Percentiles rank a stretch among this genome's conserved stretches.
Evolutionary conservation across 805 yeast species (phyloP).

Genomic region (Lipomyces spencermartinsiae): DNA sequence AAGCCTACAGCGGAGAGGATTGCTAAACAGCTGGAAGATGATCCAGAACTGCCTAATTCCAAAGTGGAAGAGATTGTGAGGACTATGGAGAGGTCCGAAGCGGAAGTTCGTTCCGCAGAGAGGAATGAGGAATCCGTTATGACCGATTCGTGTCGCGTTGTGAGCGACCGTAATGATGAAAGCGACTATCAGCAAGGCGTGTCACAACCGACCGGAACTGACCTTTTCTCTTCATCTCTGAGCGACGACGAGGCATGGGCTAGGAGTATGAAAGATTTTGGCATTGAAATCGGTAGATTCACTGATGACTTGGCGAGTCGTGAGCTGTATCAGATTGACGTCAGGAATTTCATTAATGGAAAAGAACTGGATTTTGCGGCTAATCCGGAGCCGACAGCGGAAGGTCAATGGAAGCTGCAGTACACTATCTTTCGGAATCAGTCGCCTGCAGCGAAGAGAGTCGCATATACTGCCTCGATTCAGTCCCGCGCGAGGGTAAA

Average conservation of each 20-base stretch:
- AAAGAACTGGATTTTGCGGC: constrained; percentile 3
- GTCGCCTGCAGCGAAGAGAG: background rate
- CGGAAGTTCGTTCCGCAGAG: background rate
- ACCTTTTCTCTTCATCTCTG: background rate
- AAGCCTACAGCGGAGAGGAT: constrained; percentile 17
- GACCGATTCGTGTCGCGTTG: background rate
- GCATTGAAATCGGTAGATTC: background rate
- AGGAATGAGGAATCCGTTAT: background rate
- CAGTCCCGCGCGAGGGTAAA: background rate
- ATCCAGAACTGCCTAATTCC: background rate
- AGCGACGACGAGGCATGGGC: background rate
- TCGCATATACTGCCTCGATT: background rate
- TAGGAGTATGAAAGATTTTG: background rate
- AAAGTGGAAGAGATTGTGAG: constrained; percentile 1
- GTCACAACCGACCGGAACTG: background rate
- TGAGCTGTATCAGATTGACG: constrained; percentile 38
- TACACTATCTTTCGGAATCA: constrained; percentile 12
- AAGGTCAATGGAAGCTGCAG: constrained; percentile 18
- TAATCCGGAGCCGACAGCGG: constrained; percentile 19
- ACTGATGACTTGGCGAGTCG: background rate
- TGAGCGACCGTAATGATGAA: background rate
- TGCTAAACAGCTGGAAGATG: constrained; percentile 10
- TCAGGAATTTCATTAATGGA: constrained; percentile 20
- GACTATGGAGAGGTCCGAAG: background rate
- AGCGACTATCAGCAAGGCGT: background rate